Conservation (phyloP, 352 stramenopile species). For the Elongisporangium undulatum region DNA sequence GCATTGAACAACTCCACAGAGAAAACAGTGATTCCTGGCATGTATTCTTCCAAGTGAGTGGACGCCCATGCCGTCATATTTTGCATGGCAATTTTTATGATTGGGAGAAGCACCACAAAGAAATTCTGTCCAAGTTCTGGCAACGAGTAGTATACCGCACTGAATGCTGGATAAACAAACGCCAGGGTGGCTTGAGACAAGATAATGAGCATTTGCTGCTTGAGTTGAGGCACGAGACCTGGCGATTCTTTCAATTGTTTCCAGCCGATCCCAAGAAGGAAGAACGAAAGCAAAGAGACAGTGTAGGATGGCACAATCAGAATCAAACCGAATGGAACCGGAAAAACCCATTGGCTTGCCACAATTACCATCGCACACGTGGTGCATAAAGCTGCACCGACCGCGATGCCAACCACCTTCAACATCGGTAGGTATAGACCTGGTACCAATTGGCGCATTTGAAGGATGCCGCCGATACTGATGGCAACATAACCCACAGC, state of each 20-base stretch:
- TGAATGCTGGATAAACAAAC: background rate
- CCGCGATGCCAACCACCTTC: slow-evolving; percentile 1
- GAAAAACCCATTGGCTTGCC: slow-evolving; percentile 16
- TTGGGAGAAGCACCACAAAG: background rate
- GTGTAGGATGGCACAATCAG: slow-evolving; percentile 13
- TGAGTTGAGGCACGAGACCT: too few species aligned
- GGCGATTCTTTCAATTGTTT: too few species aligned
- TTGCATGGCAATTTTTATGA: slow-evolving; percentile 10
- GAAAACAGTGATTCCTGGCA: slow-evolving; percentile 16
- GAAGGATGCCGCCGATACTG: slow-evolving; percentile 7
- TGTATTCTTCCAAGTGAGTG: slow-evolving; percentile 15
- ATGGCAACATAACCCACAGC: slow-evolving; percentile 8
- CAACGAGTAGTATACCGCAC: background rate
- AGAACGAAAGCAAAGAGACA: slow-evolving; percentile 9
- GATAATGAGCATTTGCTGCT: slow-evolving; percentile 5
- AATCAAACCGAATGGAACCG: slow-evolving; percentile 18
- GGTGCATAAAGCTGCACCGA: background rate
- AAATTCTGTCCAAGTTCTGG: background rate
- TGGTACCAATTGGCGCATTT: background rate
- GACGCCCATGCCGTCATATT: slow-evolving; percentile 12
- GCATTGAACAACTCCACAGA: slow-evolving; percentile 22
- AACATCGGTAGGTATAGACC: too few species aligned
- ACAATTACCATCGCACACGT: background rate
- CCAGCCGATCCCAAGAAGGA: slow-evolving; percentile 13
- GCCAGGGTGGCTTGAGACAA: slow-evolving; percentile 7